phyloP scores from a whole-genome alignment of 148 eudicot genomes.

The Limonium bicolor region DNA sequence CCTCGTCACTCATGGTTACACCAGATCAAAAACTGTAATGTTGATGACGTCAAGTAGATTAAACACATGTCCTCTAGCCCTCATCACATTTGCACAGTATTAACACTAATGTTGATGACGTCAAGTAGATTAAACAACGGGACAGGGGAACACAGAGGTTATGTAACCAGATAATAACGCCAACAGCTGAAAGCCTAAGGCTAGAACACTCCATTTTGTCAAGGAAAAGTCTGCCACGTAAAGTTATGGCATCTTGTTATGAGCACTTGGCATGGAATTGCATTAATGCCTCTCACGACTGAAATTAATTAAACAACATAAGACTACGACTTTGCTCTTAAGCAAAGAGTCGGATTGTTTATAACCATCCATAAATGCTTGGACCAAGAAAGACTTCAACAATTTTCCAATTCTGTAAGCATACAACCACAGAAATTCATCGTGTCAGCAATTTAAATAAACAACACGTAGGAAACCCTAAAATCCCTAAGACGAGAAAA shows the following conservation, averaged over 20 bases:
- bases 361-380: not conserved
- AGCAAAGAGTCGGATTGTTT: not conserved
- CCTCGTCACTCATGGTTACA: constrained; percentile 75
- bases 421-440: not conserved
- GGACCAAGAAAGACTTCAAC: not conserved
- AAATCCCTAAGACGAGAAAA: not conserved
- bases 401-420: not conserved
- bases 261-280: too few relatives aligned
- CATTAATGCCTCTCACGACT: too few relatives aligned
- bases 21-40: not conserved
- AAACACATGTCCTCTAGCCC: too few relatives aligned
- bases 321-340: too few relatives aligned
- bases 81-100: too few relatives aligned
- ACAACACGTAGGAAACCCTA: not conserved
- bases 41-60: not conserved
- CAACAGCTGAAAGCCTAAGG: too few relatives aligned
- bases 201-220: too few relatives aligned
- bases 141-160: not conserved
- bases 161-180: not conserved
- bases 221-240: too few relatives aligned
- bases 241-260: too few relatives aligned
- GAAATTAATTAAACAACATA: too few relatives aligned
- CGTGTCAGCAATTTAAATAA: not conserved
- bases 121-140: not conserved
- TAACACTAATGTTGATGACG: not conserved